Conservation (phyloP, 176 grass and related monocot species). For the Rhipidocladum racemiflorum region DNA sequence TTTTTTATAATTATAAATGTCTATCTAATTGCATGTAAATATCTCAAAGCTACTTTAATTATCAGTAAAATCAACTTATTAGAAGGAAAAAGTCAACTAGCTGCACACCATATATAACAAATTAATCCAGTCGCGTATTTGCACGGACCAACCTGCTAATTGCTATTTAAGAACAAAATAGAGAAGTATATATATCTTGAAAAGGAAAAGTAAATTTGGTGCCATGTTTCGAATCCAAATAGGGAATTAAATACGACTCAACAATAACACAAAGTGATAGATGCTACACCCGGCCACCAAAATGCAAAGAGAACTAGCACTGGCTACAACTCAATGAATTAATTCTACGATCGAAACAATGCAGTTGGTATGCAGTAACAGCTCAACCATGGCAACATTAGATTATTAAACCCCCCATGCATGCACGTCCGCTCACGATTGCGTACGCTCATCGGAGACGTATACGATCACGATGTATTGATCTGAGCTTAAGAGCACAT, state of each 20-base stretch:
- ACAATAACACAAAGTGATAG: neutral
- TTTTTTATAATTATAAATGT: too few relatives aligned
- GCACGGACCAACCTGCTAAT: too few relatives aligned
- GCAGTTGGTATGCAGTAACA: neutral
- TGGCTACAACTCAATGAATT: neutral
- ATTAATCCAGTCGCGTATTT: too few relatives aligned
- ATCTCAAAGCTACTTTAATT: too few relatives aligned
- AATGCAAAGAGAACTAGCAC: neutral
- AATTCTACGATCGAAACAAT: neutral
- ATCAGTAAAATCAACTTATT: too few relatives aligned
- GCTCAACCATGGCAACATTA: neutral
- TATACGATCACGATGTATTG: too few relatives aligned
- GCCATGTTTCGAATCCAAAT: neutral
- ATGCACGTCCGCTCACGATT: neutral
- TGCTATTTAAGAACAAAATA: too few relatives aligned
- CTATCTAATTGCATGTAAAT: too few relatives aligned
- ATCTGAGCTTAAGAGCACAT: constrained; percentile 39
- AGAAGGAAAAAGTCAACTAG: too few relatives aligned
- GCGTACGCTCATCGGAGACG: neutral
- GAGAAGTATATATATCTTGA: too few relatives aligned
- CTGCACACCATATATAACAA: too few relatives aligned
- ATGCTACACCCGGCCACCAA: neutral
- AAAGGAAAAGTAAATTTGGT: too few relatives aligned
- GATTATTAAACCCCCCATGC: neutral
- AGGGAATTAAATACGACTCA: neutral